These are phyloP conservation scores for Linaria vulgaris DNA, from an alignment of 257 asterid genomes.

Conservation along the genomic window DNA sequence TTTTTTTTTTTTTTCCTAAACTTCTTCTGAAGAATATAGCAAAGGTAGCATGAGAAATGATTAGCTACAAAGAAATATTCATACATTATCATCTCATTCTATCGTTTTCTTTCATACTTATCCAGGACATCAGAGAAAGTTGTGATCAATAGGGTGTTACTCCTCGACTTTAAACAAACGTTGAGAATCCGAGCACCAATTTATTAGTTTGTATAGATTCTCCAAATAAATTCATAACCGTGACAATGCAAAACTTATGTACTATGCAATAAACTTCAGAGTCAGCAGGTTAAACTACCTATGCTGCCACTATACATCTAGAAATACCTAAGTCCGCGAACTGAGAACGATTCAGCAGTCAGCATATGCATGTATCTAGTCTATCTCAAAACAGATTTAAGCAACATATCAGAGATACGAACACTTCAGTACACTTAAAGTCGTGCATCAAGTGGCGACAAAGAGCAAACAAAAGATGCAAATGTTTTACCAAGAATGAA, in stretches of 20 bases:
- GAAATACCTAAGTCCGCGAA: not conserved
- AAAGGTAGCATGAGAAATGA: slow-evolving; percentile 15
- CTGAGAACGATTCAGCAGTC: not conserved
- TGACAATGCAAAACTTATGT: too few species aligned
- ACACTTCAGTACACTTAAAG: not conserved
- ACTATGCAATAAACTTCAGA: not conserved
- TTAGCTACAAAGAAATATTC: not conserved
- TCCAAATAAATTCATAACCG: not conserved
- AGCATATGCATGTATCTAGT: slow-evolving; percentile 3
- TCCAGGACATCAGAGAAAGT: not conserved
- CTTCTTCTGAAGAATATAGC: slow-evolving; percentile 4
- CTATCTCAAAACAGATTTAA: not conserved
- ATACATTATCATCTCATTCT: not conserved
- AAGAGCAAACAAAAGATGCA: not conserved
- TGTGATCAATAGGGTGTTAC: not conserved
- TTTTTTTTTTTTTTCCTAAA: slow-evolving; percentile 16
- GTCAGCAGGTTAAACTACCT: too few species aligned
- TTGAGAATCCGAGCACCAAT: slow-evolving; percentile 10
- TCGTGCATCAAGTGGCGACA: not conserved
- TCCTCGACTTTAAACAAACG: not conserved
- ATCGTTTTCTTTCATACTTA: not conserved
- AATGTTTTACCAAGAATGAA: slow-evolving; percentile 68
- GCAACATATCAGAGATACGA: too few species aligned
- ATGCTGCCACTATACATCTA: not conserved
- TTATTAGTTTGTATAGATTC: slow-evolving; percentile 4